Evolutionary conservation across 805 yeast genomes (phyloP).

Genomic region (Starmerella ratchasimensis): DNA sequence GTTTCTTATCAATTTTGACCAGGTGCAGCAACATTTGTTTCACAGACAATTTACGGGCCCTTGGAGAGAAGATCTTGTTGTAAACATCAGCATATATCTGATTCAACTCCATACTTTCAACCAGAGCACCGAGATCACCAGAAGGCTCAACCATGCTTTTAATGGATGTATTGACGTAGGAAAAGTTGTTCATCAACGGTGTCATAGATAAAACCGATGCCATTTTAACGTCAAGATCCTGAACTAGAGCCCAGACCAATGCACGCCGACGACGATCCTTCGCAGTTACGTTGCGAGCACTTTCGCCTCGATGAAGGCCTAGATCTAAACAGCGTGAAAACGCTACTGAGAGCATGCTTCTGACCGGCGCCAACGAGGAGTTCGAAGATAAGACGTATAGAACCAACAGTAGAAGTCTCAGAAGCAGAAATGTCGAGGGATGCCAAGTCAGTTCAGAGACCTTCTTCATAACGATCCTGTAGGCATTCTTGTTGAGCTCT

Average conservation of each 20-base stretch:
- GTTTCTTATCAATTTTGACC: slow-evolving; percentile 10
- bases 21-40: slow-evolving; percentile 10
- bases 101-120: slow-evolving; percentile 6
- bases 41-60: slow-evolving; percentile 11
- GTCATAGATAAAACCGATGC: slow-evolving; percentile 38
- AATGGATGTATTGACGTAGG: slow-evolving; percentile 5
- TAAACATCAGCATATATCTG: slow-evolving; percentile 12
- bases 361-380: slow-evolving; percentile 19
- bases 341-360: slow-evolving; percentile 33
- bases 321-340: slow-evolving; percentile 42
- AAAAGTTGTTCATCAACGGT: slow-evolving; percentile 28
- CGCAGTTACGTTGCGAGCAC: slow-evolving; percentile 28
- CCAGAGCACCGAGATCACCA: slow-evolving; percentile 3
- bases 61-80: slow-evolving; percentile 13
- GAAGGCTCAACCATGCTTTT: neutral
- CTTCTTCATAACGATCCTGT: slow-evolving; percentile 36
- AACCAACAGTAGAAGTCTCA: slow-evolving; percentile 32
- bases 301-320: slow-evolving; percentile 42
- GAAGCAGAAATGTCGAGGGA: slow-evolving; percentile 10
- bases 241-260: slow-evolving; percentile 39
- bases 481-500: slow-evolving; percentile 34
- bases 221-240: slow-evolving; percentile 33
- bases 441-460: slow-evolving; percentile 31
- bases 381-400: slow-evolving; percentile 18
- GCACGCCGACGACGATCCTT: slow-evolving; percentile 31